A percentile compares a stretch with the other conserved stretches of the same genome.
Conservation (phyloP, 2,329 filamentous ascomycete species). For the Fusarium torreyae region DNA sequence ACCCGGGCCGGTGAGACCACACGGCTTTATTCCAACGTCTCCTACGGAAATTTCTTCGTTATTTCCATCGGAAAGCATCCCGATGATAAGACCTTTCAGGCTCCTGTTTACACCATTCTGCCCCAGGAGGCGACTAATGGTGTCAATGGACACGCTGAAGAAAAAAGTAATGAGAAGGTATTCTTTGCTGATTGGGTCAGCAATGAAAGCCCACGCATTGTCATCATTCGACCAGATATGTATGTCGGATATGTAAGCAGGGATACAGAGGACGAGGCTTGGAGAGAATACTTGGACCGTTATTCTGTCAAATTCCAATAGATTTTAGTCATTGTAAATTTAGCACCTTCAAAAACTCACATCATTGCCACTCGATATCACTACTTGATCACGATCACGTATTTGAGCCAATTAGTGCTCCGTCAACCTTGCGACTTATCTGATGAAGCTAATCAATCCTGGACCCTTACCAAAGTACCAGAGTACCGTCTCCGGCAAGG, state of each 20-base stretch:
- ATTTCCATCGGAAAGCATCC: slow-evolving; percentile 6
- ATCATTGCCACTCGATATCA: too few relatives aligned
- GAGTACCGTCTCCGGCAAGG: too few relatives aligned
- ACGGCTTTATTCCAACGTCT: slow-evolving; percentile 8
- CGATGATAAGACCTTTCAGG: neutral
- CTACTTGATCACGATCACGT: too few relatives aligned
- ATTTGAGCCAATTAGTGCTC: too few relatives aligned
- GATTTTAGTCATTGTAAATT: too few relatives aligned
- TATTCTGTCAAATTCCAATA: neutral
- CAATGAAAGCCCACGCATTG: neutral
- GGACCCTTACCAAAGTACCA: too few relatives aligned
- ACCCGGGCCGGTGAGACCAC: neutral
- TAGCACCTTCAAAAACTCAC: too few relatives aligned
- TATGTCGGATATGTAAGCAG: slow-evolving; percentile 34
- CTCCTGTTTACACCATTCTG: slow-evolving; percentile 12
- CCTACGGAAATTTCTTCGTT: slow-evolving; percentile 18
- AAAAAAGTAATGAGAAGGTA: neutral
- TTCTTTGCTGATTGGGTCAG: slow-evolving; percentile 28
- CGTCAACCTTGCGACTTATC: too few relatives aligned
- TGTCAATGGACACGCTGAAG: fast-evolving
- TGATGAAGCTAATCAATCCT: too few relatives aligned
- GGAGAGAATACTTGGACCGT: slow-evolving; percentile 20
- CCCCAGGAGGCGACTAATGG: neutral
- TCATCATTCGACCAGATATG: slow-evolving; percentile 43
- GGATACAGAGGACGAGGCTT: slow-evolving; percentile 4